Conservation (phyloP, 23 red algal species). For the Gracilaria caudata region DNA sequence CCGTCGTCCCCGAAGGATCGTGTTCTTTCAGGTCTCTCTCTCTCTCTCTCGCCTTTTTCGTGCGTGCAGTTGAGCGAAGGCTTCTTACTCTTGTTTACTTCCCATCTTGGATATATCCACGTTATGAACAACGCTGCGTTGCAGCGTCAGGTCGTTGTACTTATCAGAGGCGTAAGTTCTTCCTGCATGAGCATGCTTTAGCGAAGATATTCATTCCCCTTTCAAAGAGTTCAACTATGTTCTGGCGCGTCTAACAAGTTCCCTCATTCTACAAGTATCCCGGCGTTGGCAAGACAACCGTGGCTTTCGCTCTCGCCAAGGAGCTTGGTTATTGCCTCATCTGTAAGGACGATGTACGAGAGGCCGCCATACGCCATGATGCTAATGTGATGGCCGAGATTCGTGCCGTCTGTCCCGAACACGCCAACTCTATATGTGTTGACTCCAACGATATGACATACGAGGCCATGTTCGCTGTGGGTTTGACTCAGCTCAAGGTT, state of each 20-base stretch:
- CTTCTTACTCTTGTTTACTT: not conserved
- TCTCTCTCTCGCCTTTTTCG: too few relatives aligned
- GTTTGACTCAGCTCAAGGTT: conserved; percentile 59
- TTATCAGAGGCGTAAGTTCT: conserved; percentile 69
- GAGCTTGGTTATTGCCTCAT: conserved; percentile 54
- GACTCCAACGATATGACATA: conserved; percentile 78
- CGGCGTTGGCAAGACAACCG: conserved; percentile 68
- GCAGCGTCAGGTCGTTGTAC: conserved; percentile 62
- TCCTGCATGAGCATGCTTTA: not conserved
- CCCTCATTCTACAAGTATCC: conserved; percentile 42
- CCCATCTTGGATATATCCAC: not conserved
- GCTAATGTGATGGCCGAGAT: conserved; percentile 58
- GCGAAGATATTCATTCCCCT: too few relatives aligned
- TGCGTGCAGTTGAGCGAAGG: not conserved
- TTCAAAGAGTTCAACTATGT: not conserved
- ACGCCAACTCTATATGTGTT: conserved; percentile 36
- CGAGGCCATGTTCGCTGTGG: conserved; percentile 72
- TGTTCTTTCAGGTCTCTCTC: not conserved
- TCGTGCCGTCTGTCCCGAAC: conserved; percentile 44
- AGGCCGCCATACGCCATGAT: conserved; percentile 65
- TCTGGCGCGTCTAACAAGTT: not conserved
- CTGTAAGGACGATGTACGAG: conserved; percentile 64
- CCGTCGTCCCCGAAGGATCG: not conserved
- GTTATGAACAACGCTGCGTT: not conserved
- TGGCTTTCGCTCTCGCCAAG: conserved; percentile 58